These are phyloP conservation scores for Gyrodon lividus DNA, from an alignment of 768 basidiomycete species.

Conservation along the genomic window DNA sequence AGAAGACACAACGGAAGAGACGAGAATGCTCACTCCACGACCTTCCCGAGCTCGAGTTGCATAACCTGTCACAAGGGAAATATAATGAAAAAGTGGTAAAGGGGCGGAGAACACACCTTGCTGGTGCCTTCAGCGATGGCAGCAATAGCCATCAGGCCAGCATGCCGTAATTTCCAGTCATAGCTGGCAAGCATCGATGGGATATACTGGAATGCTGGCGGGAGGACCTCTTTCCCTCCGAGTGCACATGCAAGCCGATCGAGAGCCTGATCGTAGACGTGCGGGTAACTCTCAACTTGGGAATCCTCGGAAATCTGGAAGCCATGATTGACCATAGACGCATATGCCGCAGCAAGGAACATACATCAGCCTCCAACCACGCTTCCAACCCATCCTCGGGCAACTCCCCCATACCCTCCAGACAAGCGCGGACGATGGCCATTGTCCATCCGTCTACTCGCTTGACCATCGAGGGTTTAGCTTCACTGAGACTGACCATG, in stretches of 20 bases:
- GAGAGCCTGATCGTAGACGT: conserved; percentile 78
- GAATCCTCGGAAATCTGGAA: conserved; percentile 61
- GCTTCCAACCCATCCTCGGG: conserved; percentile 55
- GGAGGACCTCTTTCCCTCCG: conserved; percentile 73
- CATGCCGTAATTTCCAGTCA: conserved; percentile 85
- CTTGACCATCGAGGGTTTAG: conserved; percentile 66
- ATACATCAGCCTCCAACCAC: conserved; percentile 77
- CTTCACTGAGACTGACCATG: conserved; percentile 79
- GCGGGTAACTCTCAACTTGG: conserved; percentile 62
- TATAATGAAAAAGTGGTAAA: not conserved
- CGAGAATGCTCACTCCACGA: conserved; percentile 62
- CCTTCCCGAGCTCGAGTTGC: conserved; percentile 77
- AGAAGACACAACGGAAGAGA: not conserved
- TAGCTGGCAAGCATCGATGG: conserved; percentile 78
- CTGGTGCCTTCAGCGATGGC: conserved; percentile 83
- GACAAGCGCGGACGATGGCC: conserved; percentile 68
- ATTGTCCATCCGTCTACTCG: conserved; percentile 69
- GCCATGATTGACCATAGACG: not conserved
- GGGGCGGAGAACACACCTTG: conserved; percentile 41
- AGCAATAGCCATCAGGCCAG: conserved; percentile 84
- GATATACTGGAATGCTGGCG: conserved; percentile 78
- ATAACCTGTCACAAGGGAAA: conserved; percentile 49
- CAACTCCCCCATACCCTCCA: conserved; percentile 82
- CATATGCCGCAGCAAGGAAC: conserved; percentile 28
- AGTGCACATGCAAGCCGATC: conserved; percentile 81